These are phyloP conservation scores for Leccinum uliginosum DNA, from an alignment of 768 basidiomycete species.

Conservation along the genomic window DNA sequence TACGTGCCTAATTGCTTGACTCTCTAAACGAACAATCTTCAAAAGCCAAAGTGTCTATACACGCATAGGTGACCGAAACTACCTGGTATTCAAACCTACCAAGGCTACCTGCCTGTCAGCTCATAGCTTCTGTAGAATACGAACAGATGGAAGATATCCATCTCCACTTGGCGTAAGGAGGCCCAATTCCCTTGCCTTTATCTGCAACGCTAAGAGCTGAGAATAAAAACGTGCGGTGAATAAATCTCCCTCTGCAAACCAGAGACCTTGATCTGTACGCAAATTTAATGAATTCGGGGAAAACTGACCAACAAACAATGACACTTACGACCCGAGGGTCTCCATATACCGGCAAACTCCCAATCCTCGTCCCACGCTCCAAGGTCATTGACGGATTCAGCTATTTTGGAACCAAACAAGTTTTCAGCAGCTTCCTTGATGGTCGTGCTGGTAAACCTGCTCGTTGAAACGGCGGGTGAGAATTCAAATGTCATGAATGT, in stretches of 20 bases:
- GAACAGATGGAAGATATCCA: not conserved
- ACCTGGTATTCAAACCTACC: not conserved
- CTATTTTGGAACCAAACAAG: not conserved
- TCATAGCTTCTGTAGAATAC: not conserved
- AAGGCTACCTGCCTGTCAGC: not conserved
- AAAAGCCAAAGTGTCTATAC: not conserved
- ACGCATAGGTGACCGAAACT: not conserved
- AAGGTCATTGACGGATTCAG: slow-evolving; percentile 8
- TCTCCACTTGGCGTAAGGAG: not conserved
- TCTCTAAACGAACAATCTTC: no score
- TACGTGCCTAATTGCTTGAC: no score
- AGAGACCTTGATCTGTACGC: not conserved
- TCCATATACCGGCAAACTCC: slow-evolving; percentile 9
- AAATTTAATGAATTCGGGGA: not conserved
- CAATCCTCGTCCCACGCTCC: slow-evolving; percentile 8
- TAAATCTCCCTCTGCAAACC: slow-evolving; percentile 3
- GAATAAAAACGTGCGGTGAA: slow-evolving; percentile 1
- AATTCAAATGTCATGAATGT: not conserved
- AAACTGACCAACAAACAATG: not conserved
- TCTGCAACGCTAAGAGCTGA: slow-evolving; percentile 1
- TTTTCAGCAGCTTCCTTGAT: not conserved
- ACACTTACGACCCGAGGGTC: slow-evolving; percentile 6
- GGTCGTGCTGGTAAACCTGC: not conserved
- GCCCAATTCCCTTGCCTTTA: slow-evolving; percentile 1
- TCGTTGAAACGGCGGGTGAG: not conserved